These are phyloP conservation scores for Clavispora santaluciae DNA, from an alignment of 805 yeast genomes.

Conservation along the genomic window DNA sequence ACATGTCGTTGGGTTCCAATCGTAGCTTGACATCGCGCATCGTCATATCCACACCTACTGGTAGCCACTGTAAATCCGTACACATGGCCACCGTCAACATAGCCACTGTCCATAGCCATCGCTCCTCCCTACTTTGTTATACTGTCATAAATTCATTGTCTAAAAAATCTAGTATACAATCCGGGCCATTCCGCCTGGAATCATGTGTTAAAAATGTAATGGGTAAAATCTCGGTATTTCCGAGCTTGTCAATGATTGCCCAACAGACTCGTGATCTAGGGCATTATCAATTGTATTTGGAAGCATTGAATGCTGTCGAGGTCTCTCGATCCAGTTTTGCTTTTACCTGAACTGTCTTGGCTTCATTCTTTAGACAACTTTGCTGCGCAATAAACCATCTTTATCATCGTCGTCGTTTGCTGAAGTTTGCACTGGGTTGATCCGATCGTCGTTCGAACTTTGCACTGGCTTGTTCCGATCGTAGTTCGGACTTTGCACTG, in stretches of 20 bases:
- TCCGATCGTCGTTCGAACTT: too few relatives aligned
- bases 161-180: conserved; percentile 1
- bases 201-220: background rate
- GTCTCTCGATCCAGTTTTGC: conserved; percentile 1
- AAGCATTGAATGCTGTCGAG: background rate
- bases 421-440: too few relatives aligned
- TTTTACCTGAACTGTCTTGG: background rate
- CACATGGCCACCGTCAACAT: too few relatives aligned
- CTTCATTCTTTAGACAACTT: background rate
- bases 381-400: background rate
- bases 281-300: background rate
- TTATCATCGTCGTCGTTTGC: background rate
- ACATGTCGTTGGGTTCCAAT: background rate
- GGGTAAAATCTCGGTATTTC: background rate
- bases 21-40: background rate
- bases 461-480: too few relatives aligned
- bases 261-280: background rate
- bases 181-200: conserved; percentile 2
- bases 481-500: background rate
- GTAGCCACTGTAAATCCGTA: too few relatives aligned
- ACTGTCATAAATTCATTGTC: background rate
- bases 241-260: background rate
- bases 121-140: too few relatives aligned
- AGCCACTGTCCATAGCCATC: too few relatives aligned
- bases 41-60: background rate